These are phyloP conservation scores for Vicia faba DNA, from an alignment of 306 rosid species.

Conservation along the genomic window DNA sequence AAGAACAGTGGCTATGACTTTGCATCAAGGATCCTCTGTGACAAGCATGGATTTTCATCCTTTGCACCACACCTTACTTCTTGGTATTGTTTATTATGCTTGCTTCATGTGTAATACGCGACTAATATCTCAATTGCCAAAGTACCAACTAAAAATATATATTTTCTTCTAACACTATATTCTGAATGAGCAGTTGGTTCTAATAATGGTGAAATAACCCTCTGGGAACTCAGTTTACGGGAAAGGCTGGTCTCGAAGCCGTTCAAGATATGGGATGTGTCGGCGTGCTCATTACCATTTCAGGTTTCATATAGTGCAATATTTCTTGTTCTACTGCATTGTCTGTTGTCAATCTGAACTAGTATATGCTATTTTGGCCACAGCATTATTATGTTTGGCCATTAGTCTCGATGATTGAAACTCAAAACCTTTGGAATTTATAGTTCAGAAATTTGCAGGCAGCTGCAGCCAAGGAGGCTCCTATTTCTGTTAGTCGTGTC, in stretches of 20 bases:
- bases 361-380: conserved; percentile 25
- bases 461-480: conserved; percentile 50
- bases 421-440: conserved; percentile 37
- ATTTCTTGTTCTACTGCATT: conserved; percentile 26
- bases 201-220: conserved; percentile 69
- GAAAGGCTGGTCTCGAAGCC: conserved; percentile 77
- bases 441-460: conserved; percentile 53
- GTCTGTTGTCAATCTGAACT: conserved; percentile 24
- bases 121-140: conserved; percentile 21
- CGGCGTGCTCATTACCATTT: conserved; percentile 57
- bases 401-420: conserved; percentile 34
- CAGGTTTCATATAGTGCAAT: conserved; percentile 57
- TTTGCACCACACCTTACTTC: conserved; percentile 66
- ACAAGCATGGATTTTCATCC: conserved; percentile 96
- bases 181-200: conserved; percentile 70
- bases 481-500: conserved; percentile 77
- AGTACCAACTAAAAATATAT: background rate
- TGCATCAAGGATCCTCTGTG: conserved; percentile 79
- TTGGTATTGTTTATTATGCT: conserved; percentile 54
- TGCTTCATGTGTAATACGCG: conserved; percentile 22
- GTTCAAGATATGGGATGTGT: conserved; percentile 72
- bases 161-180: conserved; percentile 27
- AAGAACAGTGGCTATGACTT: conserved; percentile 64
- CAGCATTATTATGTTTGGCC: conserved; percentile 22
- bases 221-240: conserved; percentile 75